phyloP scores from a whole-genome alignment of 805 yeast species.

The Candida quercuum region DNA sequence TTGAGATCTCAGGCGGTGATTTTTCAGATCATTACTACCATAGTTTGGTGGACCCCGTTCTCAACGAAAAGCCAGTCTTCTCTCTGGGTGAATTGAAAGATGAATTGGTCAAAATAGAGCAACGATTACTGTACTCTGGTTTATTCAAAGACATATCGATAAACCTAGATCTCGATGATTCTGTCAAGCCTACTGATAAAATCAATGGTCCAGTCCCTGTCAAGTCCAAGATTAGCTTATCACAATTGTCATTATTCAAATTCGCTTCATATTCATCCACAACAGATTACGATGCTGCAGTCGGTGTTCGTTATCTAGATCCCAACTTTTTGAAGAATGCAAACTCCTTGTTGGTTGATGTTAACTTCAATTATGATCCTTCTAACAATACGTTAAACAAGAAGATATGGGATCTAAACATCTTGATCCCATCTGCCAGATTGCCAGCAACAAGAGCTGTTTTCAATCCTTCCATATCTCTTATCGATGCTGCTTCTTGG shows the following conservation, averaged over 20 bases:
- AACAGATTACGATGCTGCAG: slow-evolving; percentile 28
- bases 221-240: slow-evolving; percentile 36
- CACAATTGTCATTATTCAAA: slow-evolving; percentile 27
- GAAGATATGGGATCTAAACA: slow-evolving; percentile 44
- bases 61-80: slow-evolving; percentile 21
- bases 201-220: slow-evolving; percentile 33
- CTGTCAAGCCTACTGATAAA: slow-evolving; percentile 2
- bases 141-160: slow-evolving; percentile 38
- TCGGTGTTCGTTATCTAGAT: slow-evolving; percentile 31
- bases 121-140: slow-evolving; percentile 36
- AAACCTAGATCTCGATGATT: slow-evolving; percentile 34
- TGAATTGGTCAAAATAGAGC: slow-evolving; percentile 27
- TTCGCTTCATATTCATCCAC: slow-evolving; percentile 30
- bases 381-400: slow-evolving; percentile 38
- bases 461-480: slow-evolving; percentile 41
- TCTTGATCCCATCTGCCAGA: slow-evolving; percentile 39
- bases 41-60: slow-evolving; percentile 39
- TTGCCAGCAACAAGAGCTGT: slow-evolving; percentile 42
- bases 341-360: slow-evolving; percentile 41
- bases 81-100: slow-evolving; percentile 38
- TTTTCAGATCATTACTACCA: slow-evolving; percentile 41
- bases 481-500: slow-evolving; percentile 41
- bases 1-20: slow-evolving; percentile 21
- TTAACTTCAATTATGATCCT: slow-evolving; percentile 43
- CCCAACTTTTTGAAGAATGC: slow-evolving; percentile 56